Conservation (phyloP, 2,329 filamentous ascomycete species). For the Zymoseptoria pseudotritici region DNA sequence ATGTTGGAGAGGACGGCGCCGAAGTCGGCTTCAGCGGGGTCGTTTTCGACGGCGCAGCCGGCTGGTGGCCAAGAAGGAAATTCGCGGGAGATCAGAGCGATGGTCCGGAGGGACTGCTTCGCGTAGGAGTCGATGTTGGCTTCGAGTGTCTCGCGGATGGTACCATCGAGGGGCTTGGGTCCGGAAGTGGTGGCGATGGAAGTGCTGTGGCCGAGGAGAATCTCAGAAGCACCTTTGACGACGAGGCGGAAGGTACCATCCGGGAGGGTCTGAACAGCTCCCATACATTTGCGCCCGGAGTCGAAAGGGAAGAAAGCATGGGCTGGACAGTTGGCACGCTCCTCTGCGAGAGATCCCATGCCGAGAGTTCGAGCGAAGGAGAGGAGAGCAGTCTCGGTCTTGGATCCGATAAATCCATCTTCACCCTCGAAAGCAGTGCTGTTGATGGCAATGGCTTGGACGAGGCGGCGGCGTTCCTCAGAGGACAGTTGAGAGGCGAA, state of each 20-base stretch:
- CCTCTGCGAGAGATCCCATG: slow-evolving; percentile 54
- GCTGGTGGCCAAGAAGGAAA: slow-evolving; percentile 69
- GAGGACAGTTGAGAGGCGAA: slow-evolving; percentile 47
- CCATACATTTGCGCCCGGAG: slow-evolving; percentile 63
- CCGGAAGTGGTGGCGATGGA: slow-evolving; percentile 51
- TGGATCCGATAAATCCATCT: slow-evolving; percentile 65
- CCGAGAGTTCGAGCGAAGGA: slow-evolving; percentile 60
- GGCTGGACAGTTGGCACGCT: slow-evolving; percentile 54
- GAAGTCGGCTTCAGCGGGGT: slow-evolving; percentile 57
- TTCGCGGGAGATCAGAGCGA: slow-evolving; percentile 75
- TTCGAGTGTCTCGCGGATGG: slow-evolving; percentile 53
- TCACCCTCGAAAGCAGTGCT: slow-evolving; percentile 63
- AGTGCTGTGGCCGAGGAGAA: slow-evolving; percentile 41
- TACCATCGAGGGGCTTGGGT: slow-evolving; percentile 41
- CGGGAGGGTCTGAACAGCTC: slow-evolving; percentile 50
- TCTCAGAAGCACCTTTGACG: slow-evolving; percentile 46
- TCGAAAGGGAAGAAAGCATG: slow-evolving; percentile 54
- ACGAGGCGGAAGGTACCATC: slow-evolving; percentile 49
- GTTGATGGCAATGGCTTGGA: slow-evolving; percentile 59
- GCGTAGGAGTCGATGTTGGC: slow-evolving; percentile 70
- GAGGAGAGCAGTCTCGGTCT: slow-evolving; percentile 68
- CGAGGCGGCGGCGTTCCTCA: slow-evolving; percentile 49
- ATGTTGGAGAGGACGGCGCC: slow-evolving; percentile 64
- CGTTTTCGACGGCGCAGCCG: slow-evolving; percentile 52
- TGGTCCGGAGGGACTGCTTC: slow-evolving; percentile 71